Evolutionary conservation across 2,329 filamentous ascomycete genomes (phyloP).

Genomic region (Trichoderma citrinoviride): DNA sequence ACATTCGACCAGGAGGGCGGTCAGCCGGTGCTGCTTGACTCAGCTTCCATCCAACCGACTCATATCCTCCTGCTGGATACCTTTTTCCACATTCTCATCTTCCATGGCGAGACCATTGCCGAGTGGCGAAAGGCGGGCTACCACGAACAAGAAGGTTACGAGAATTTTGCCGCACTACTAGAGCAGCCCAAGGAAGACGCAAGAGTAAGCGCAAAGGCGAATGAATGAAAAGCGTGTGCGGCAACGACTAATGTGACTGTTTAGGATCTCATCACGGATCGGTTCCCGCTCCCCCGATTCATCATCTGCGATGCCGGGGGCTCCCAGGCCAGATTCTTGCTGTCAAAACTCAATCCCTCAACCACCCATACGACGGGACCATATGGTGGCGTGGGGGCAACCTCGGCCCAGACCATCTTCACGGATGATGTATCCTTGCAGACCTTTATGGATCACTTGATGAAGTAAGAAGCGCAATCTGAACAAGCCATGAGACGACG

Average conservation of each 20-base stretch:
- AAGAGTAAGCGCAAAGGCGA: conserved; percentile 57
- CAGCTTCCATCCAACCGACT: conserved; percentile 90
- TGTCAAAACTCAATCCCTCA: conserved; percentile 95
- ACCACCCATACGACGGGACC: conserved; percentile 93
- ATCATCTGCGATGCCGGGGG: conserved; percentile 98
- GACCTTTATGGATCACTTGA: conserved; percentile 99
- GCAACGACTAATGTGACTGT: conserved; percentile 28
- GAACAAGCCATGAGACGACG: neutral
- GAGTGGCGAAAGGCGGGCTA: conserved; percentile 98
- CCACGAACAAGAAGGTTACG: conserved; percentile 96
- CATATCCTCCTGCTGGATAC: conserved; percentile 94
- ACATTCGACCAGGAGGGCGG: conserved; percentile 94
- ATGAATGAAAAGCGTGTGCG: neutral
- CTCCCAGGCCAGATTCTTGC: conserved; percentile 92
- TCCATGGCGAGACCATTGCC: conserved; percentile 96
- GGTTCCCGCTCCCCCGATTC: conserved; percentile 96
- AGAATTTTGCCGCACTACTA: conserved; percentile 85
- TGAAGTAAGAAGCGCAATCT: conserved; percentile 68
- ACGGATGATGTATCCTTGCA: conserved; percentile 97
- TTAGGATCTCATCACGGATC: conserved; percentile 92
- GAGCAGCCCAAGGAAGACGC: conserved; percentile 97
- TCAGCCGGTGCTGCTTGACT: conserved; percentile 91
- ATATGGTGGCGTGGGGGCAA: conserved; percentile 80
- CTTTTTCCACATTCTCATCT: conserved; percentile 99
- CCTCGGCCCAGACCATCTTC: conserved; percentile 96